A percentile compares a stretch with the other conserved stretches of the same genome.
Conservation (phyloP, 257 asterid genomes). For the Solanum pimpinellifolium region DNA sequence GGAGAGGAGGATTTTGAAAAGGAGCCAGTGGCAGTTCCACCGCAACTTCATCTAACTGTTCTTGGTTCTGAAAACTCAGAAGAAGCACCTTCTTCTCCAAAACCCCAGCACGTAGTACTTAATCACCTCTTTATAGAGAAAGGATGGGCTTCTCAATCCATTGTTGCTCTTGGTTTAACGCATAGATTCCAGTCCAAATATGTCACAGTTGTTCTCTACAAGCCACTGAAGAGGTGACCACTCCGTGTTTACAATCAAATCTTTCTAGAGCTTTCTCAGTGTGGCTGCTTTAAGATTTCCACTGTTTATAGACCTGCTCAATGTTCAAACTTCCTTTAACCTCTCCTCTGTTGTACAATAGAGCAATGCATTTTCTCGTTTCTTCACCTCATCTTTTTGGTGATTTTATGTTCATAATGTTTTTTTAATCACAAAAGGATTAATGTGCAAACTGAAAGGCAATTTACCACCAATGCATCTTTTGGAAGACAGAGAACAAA, state of each 20-base stretch:
- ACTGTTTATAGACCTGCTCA: not conserved
- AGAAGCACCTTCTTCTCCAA: constrained; percentile 24
- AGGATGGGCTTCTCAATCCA: constrained; percentile 56
- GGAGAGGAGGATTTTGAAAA: constrained; percentile 71
- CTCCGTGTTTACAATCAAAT: not conserved
- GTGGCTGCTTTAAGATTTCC: not conserved
- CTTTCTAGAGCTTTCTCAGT: not conserved
- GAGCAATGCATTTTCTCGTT: not conserved
- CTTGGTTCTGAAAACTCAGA: constrained; percentile 29
- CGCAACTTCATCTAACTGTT: constrained; percentile 57
- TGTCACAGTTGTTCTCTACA: constrained; percentile 77
- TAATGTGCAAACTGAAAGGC: too few species aligned
- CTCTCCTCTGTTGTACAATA: not conserved
- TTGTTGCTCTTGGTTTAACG: constrained; percentile 72
- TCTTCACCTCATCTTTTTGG: not conserved
- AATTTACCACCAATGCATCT: too few species aligned
- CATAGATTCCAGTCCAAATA: constrained; percentile 83
- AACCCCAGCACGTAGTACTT: constrained; percentile 78
- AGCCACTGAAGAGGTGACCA: constrained; percentile 65
- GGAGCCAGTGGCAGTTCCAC: constrained; percentile 65
- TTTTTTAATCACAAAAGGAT: too few species aligned
- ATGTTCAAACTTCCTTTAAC: not conserved
- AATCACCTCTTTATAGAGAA: constrained; percentile 80
- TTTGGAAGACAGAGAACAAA: too few species aligned
- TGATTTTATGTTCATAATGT: too few species aligned